Evolutionary conservation across 257 asterid genomes (phyloP).

Genomic region (Cruciata laevipes): DNA sequence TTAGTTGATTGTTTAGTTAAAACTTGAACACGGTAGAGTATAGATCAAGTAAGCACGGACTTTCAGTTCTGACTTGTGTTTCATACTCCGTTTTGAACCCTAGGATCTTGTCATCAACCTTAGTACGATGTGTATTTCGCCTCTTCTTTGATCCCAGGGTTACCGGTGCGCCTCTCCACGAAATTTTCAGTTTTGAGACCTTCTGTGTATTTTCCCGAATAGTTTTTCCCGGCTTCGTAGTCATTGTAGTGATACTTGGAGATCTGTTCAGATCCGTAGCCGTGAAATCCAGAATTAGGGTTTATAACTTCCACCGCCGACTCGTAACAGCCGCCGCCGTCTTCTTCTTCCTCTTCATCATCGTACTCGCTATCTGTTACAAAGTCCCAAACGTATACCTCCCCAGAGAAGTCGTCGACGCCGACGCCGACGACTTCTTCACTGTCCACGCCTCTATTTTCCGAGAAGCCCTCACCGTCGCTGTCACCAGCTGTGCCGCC

Average conservation of each 20-base stretch:
- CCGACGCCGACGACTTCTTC: background rate
- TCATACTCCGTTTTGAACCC: background rate
- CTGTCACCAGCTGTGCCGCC: background rate
- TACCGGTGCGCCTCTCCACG: conserved; percentile 2
- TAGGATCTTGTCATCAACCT: background rate
- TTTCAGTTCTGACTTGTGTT: conserved; percentile 2
- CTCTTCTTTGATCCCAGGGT: background rate
- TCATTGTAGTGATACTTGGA: background rate
- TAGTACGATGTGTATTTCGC: background rate
- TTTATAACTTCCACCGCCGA: background rate
- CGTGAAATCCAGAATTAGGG: background rate
- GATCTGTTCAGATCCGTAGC: background rate
- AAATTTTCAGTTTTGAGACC: background rate
- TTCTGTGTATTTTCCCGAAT: background rate
- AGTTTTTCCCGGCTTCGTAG: background rate
- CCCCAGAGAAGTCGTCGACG: background rate
- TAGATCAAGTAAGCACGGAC: no score
- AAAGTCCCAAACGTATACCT: background rate
- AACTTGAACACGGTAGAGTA: no score
- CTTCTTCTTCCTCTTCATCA: background rate
- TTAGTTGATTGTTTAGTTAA: no score
- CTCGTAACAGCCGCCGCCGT: background rate
- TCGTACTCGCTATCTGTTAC: background rate
- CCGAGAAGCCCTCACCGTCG: background rate
- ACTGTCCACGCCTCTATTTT: background rate